A percentile compares a stretch with the other conserved stretches of the same genome.
phyloP scores from a whole-genome alignment of 305 asterid species.

The Solanum hybrid region DNA sequence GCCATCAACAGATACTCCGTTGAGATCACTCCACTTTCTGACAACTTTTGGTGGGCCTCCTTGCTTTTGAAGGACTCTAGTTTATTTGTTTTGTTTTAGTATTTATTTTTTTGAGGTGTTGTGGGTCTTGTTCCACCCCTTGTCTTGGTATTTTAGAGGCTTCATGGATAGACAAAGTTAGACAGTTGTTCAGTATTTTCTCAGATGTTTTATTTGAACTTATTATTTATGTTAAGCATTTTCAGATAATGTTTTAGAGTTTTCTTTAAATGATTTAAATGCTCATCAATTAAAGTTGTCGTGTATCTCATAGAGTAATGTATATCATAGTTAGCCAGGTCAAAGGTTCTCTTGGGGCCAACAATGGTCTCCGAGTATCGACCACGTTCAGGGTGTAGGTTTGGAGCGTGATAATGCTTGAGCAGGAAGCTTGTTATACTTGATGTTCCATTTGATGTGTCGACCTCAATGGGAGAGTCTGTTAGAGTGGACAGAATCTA shows the following conservation, averaged over 20 bases:
- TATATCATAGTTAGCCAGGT: neutral
- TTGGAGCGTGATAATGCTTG: neutral
- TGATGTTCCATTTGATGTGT: neutral
- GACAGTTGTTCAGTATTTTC: neutral
- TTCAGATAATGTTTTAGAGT: neutral
- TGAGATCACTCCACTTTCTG: neutral
- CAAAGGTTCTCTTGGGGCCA: neutral
- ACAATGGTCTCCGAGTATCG: neutral
- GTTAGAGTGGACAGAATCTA: neutral
- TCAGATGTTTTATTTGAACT: neutral
- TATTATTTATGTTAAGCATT: neutral
- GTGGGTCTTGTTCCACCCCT: neutral
- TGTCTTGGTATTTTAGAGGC: neutral
- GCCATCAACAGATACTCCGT: neutral
- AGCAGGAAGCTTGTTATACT: neutral
- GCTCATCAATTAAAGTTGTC: neutral
- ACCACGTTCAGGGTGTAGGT: neutral
- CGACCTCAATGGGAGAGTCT: neutral
- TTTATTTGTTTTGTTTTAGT: neutral
- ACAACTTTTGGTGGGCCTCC: neutral
- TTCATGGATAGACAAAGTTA: neutral
- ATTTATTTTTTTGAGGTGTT: neutral
- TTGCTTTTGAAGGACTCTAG: neutral
- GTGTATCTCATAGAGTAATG: no score
- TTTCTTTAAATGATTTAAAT: no score